These are phyloP conservation scores for Karstenula rhodostoma DNA, from an alignment of 2,329 filamentous ascomycete species.

Conservation along the genomic window DNA sequence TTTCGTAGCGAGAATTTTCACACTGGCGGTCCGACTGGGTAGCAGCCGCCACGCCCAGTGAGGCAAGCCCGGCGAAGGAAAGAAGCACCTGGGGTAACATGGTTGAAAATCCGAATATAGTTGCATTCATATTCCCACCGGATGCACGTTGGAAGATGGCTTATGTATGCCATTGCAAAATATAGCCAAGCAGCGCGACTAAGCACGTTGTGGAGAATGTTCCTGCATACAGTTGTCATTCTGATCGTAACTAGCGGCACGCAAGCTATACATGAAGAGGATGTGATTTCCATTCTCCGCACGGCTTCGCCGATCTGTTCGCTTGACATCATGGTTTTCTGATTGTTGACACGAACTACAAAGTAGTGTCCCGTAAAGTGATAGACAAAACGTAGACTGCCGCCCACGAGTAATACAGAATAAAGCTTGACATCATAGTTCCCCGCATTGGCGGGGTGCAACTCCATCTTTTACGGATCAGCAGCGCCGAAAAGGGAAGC, in stretches of 20 bases:
- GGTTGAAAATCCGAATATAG: not conserved
- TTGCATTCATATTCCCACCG: not conserved
- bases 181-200: not conserved
- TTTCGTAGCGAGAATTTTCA: slow-evolving; percentile 18
- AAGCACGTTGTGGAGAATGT: not conserved
- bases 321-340: not conserved
- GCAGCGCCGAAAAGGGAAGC: not conserved
- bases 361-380: too few relatives aligned
- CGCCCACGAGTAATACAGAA: too few relatives aligned
- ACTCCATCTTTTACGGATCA: not conserved
- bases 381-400: too few relatives aligned
- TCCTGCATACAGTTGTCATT: not conserved
- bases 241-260: not conserved
- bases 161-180: not conserved
- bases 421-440: not conserved
- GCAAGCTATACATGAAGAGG: not conserved
- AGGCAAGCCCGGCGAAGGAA: not conserved
- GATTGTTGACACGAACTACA: too few relatives aligned
- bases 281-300: too few relatives aligned
- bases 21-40: slow-evolving; percentile 16
- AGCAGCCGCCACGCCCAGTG: not conserved
- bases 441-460: not conserved
- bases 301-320: too few relatives aligned
- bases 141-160: not conserved
- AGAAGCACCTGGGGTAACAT: not conserved